Evolutionary conservation across 176 grass and related monocot genomes (phyloP).

Genomic region (Saccharum officinarum): DNA sequence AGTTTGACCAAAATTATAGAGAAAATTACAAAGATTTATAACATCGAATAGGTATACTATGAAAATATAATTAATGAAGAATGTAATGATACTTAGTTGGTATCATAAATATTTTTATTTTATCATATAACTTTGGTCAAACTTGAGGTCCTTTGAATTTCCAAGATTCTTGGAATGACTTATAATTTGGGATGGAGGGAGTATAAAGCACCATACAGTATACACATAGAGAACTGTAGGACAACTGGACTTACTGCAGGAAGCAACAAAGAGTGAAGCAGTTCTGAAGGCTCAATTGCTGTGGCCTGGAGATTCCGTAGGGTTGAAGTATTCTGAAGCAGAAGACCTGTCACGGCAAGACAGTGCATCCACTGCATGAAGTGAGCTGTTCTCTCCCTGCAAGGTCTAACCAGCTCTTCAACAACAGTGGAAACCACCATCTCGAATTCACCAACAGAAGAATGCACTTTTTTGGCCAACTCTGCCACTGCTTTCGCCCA

Average conservation of each 20-base stretch:
- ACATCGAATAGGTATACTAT: no score
- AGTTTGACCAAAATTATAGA: no score
- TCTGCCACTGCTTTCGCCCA: conserved; percentile 86
- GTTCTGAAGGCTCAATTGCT: conserved; percentile 59
- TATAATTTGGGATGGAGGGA: no score
- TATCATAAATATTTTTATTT: no score
- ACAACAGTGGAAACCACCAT: conserved; percentile 57
- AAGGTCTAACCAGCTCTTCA: conserved; percentile 64
- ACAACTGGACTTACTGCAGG: conserved; percentile 70
- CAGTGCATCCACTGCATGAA: conserved; percentile 95
- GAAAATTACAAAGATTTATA: no score
- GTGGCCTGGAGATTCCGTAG: conserved; percentile 62
- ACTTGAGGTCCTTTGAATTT: no score
- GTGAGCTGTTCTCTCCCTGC: conserved; percentile 87
- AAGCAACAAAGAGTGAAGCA: conserved; percentile 88
- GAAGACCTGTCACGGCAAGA: conserved; percentile 69
- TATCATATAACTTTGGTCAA: no score
- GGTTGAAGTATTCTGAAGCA: conserved; percentile 76
- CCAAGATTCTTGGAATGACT: no score
- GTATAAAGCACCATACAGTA: conserved; percentile 3
- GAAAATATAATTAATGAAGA: no score
- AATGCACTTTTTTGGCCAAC: conserved; percentile 81
- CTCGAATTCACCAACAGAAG: conserved; percentile 83
- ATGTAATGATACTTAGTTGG: no score
- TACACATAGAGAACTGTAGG: not conserved